These are phyloP conservation scores for Plenodomus biglobosus DNA, from an alignment of 2,329 filamentous ascomycete genomes.

Conservation along the genomic window DNA sequence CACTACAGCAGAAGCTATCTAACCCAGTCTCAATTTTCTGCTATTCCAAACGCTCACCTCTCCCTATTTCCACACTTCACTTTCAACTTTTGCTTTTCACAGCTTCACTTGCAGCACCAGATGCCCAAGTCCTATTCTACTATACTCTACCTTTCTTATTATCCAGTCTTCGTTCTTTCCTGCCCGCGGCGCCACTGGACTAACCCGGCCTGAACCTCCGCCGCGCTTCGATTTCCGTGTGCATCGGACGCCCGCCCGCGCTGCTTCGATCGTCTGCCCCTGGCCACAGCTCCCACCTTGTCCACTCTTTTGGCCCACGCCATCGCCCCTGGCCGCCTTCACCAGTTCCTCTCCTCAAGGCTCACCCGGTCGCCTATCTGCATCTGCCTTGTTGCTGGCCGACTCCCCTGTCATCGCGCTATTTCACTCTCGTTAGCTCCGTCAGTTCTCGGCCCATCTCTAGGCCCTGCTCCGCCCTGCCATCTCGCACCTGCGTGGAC, in stretches of 20 bases:
- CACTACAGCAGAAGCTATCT: background rate
- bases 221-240: slow-evolving; percentile 15
- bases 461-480: slow-evolving; percentile 24
- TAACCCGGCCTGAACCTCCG: slow-evolving; percentile 10
- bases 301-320: slow-evolving; percentile 7
- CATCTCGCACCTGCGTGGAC: slow-evolving; percentile 18
- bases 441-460: slow-evolving; percentile 30
- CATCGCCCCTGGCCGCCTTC: slow-evolving; percentile 5
- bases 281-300: slow-evolving; percentile 10
- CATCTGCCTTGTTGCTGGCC: slow-evolving; percentile 16
- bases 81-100: background rate
- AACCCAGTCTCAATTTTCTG: too few relatives aligned
- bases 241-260: slow-evolving; percentile 16
- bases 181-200: slow-evolving; percentile 8
- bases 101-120: background rate
- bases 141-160: background rate
- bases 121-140: background rate
- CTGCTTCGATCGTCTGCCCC: slow-evolving; percentile 20
- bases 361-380: slow-evolving; percentile 22
- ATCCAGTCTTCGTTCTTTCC: slow-evolving; percentile 9
- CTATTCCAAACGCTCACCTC: too few relatives aligned
- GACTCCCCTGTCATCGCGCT: slow-evolving; percentile 19
- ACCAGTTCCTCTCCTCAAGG: slow-evolving; percentile 17
- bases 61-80: background rate
- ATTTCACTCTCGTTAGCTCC: slow-evolving; percentile 20